Conservation (phyloP, 805 yeast species). For the Lachancea cidri region DNA sequence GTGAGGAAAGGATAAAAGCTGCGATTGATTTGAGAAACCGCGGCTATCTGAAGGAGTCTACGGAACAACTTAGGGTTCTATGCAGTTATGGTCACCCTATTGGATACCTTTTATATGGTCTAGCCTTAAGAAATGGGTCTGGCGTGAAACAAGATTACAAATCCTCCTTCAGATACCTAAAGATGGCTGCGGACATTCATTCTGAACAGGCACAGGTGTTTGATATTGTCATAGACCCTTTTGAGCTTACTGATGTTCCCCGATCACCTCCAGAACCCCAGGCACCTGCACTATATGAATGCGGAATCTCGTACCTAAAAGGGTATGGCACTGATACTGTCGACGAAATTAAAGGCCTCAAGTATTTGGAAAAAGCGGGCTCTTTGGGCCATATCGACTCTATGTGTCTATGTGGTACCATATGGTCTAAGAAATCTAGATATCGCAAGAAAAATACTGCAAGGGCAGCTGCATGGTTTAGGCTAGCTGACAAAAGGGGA, state of each 20-base stretch:
- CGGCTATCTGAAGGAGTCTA: constrained; percentile 62
- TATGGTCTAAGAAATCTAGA: constrained; percentile 56
- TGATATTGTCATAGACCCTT: constrained; percentile 32
- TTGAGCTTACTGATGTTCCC: constrained; percentile 31
- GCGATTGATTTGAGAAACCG: constrained; percentile 48
- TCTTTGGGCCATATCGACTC: constrained; percentile 64
- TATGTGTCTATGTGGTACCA: constrained; percentile 59
- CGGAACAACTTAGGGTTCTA: constrained; percentile 61
- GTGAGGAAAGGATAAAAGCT: constrained; percentile 7
- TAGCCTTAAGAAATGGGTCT: constrained; percentile 62
- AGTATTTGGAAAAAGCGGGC: constrained; percentile 58
- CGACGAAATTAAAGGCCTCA: constrained; percentile 54
- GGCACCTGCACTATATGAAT: constrained; percentile 52
- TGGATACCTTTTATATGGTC: constrained; percentile 66
- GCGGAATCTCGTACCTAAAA: constrained; percentile 51
- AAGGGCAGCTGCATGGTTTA: constrained; percentile 65
- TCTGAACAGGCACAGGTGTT: constrained; percentile 21
- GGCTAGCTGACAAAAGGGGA: constrained; percentile 60
- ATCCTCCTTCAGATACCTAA: constrained; percentile 56
- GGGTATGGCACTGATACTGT: constrained; percentile 47
- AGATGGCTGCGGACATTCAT: constrained; percentile 43
- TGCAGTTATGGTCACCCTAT: constrained; percentile 56
- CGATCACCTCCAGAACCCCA: constrained; percentile 39
- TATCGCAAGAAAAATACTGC: constrained; percentile 50
- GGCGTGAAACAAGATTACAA: constrained; percentile 56